Evolutionary conservation across 2,329 filamentous ascomycete genomes (phyloP).

Genomic region (Alternaria postmessia): DNA sequence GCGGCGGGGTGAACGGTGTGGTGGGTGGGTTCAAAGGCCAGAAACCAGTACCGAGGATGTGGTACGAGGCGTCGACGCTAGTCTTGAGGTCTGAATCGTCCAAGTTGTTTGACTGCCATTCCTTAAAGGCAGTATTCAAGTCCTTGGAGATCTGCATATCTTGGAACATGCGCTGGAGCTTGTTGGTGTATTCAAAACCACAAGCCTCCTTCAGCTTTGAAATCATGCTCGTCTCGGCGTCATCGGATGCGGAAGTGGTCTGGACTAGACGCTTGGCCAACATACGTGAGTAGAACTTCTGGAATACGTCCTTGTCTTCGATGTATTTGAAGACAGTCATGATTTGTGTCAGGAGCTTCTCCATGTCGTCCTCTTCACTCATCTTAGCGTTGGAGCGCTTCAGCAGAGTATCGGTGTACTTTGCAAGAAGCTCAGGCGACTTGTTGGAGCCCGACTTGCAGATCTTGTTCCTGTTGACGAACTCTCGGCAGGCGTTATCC

Average conservation of each 20-base stretch:
- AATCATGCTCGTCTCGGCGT: slow-evolving; percentile 99
- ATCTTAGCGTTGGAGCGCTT: slow-evolving; percentile 88
- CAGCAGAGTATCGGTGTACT: slow-evolving; percentile 91
- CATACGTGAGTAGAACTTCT: slow-evolving; percentile 99
- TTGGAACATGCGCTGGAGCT: slow-evolving; percentile 99
- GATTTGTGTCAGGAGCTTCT: slow-evolving; percentile 86
- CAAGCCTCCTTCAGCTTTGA: slow-evolving; percentile 98
- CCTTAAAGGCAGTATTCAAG: slow-evolving; percentile 87
- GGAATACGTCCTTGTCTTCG: slow-evolving; percentile 99
- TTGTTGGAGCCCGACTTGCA: slow-evolving; percentile 94
- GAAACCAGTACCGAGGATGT: slow-evolving; percentile 94
- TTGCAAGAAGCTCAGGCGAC: slow-evolving; percentile 92
- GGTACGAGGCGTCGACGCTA: slow-evolving; percentile 84
- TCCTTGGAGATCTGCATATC: slow-evolving; percentile 99
- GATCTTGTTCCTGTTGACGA: slow-evolving; percentile 96
- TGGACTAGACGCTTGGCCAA: slow-evolving; percentile 93
- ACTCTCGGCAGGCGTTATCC: slow-evolving; percentile 96
- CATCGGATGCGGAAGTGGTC: slow-evolving; percentile 92
- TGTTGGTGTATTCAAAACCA: slow-evolving; percentile 99
- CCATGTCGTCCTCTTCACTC: slow-evolving; percentile 91
- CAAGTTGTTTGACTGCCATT: slow-evolving; percentile 73
- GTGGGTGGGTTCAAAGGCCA: slow-evolving; percentile 91
- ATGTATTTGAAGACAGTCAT: slow-evolving; percentile 99
- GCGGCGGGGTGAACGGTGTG: slow-evolving; percentile 87
- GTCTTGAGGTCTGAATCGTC: slow-evolving; percentile 71